Evolutionary conservation across 495 filamentous ascomycete species (phyloP).

Genomic region (Penicillium nucicola): DNA sequence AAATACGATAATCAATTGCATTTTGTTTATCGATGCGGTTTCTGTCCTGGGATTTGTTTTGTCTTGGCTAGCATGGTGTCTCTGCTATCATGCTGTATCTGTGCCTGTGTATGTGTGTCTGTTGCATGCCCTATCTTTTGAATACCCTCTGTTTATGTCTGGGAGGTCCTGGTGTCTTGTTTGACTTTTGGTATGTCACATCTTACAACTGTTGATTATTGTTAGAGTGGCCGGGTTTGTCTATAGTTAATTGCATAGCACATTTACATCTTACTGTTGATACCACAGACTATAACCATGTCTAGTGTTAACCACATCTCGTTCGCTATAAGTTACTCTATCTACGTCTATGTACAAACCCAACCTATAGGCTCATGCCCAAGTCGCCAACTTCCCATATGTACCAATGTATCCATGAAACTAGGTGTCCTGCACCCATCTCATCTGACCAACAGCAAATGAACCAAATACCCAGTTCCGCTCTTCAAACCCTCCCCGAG

Average conservation of each 20-base stretch:
- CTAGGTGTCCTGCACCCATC: no score
- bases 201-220: neutral
- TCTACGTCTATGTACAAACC: neutral
- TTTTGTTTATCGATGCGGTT: neutral
- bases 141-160: neutral
- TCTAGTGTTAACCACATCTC: neutral
- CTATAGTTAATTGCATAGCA: slow-evolving; percentile 16
- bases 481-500: slow-evolving; percentile 53
- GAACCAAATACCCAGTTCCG: slow-evolving; percentile 46
- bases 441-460: slow-evolving; percentile 33
- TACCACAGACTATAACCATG: neutral
- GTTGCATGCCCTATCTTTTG: neutral
- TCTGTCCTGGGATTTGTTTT: neutral
- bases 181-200: neutral
- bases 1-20: slow-evolving; percentile 10
- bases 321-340: neutral
- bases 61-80: neutral
- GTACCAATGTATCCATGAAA: no score
- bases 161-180: neutral
- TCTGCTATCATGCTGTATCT: neutral
- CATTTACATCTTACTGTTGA: slow-evolving; percentile 5
- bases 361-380: no score
- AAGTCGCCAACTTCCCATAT: no score
- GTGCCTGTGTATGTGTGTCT: no score
- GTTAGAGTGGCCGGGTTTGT: slow-evolving; percentile 9